Conservation (phyloP, 2,329 filamentous ascomycete species). For the Lizonia empirigonia region DNA sequence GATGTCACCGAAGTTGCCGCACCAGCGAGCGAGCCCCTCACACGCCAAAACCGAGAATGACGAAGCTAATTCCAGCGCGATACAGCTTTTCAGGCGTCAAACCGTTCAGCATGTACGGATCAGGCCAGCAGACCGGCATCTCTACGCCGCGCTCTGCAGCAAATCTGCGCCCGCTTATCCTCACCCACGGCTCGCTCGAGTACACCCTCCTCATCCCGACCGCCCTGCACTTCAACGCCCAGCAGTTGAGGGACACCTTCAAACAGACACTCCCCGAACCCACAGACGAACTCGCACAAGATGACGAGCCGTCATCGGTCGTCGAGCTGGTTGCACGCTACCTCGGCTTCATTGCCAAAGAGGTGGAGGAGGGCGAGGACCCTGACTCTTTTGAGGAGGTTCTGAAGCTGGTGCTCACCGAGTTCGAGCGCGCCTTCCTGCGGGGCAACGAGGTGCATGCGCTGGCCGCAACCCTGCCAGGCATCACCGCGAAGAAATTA, state of each 20-base stretch:
- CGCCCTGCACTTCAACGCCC: conserved; percentile 92
- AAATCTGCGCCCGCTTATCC: conserved; percentile 86
- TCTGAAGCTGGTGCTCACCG: conserved; percentile 87
- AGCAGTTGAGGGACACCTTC: conserved; percentile 92
- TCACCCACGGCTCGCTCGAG: conserved; percentile 93
- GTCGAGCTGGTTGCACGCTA: conserved; percentile 92
- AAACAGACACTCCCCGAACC: conserved; percentile 81
- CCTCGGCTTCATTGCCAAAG: conserved; percentile 84
- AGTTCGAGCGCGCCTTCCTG: conserved; percentile 95
- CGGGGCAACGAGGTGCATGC: conserved; percentile 96
- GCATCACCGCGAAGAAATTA: conserved; percentile 91
- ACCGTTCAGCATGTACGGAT: conserved; percentile 71
- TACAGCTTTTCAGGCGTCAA: conserved; percentile 16
- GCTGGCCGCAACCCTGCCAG: conserved; percentile 80
- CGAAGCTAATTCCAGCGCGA: conserved; percentile 9
- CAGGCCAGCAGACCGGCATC: conserved; percentile 91
- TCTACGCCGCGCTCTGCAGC: conserved; percentile 94
- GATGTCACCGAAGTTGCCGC: background rate
- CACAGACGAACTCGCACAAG: conserved; percentile 95
- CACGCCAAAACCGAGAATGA: conserved; percentile 5
- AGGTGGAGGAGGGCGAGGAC: conserved; percentile 92
- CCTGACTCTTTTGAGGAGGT: conserved; percentile 92
- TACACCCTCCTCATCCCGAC: conserved; percentile 95
- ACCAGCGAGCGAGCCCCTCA: conserved; percentile 7
- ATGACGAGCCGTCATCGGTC: conserved; percentile 98